These are phyloP conservation scores for Amaranthus tricolor DNA, from an alignment of 179 eudicot genomes.

Conservation along the genomic window DNA sequence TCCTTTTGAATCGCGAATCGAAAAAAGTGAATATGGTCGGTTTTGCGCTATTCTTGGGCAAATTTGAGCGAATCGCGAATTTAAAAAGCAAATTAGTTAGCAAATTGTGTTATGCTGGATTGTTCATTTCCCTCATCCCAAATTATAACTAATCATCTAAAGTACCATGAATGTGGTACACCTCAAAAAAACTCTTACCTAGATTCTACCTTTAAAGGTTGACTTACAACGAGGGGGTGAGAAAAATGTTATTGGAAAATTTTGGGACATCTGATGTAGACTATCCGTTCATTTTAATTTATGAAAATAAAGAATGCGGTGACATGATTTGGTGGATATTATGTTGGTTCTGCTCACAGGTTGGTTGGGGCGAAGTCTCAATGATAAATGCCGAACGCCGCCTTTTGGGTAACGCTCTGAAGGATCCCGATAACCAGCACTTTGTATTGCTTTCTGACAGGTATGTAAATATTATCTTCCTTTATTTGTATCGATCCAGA, in stretches of 20 bases:
- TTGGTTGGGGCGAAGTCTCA: conserved; percentile 89
- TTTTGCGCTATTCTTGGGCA: too few species aligned
- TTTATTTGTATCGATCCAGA: background rate
- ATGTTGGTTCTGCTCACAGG: conserved; percentile 45
- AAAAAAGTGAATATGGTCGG: too few species aligned
- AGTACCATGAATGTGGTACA: background rate
- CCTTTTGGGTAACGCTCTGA: conserved; percentile 81
- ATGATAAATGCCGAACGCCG: conserved; percentile 97
- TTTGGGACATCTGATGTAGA: background rate
- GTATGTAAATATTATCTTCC: conserved; percentile 32
- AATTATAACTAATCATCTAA: background rate
- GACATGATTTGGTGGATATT: conserved; percentile 11
- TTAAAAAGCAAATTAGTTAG: too few species aligned
- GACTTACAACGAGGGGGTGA: background rate
- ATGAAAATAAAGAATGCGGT: background rate
- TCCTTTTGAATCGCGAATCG: too few species aligned
- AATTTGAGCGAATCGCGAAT: too few species aligned
- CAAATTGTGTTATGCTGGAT: too few species aligned
- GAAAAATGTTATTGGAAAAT: background rate
- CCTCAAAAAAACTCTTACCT: background rate
- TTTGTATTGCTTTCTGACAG: conserved; percentile 95
- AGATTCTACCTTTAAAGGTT: background rate
- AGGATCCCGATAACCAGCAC: conserved; percentile 81
- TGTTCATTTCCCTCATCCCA: background rate
- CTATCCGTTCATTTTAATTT: background rate